Evolutionary conservation across 1,284 basidiomycete genomes (phyloP), one percentile per base, ranked within the genome.

Genomic region (Puccinia hordei): DNA sequence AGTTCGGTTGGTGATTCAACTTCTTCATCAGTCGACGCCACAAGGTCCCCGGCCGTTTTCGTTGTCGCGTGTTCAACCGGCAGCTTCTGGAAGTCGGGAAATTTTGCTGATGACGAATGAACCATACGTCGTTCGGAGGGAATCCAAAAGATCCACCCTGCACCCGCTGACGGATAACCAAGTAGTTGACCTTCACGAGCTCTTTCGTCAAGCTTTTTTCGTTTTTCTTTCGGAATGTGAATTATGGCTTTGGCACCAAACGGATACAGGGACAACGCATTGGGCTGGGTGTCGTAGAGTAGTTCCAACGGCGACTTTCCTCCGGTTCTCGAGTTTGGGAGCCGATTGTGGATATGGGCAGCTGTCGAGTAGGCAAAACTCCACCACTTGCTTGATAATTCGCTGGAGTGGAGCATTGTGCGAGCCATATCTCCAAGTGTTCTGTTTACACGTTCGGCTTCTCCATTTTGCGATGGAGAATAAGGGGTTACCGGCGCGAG

Each of bases 81-180:
- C 5, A 73, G 35, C 2, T 15, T 3, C n/a, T 73, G 30, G 19
- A 57, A 73, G 1, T 55, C 73, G 0, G 73, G 57, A 22, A 74
- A 74, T 17, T 4, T 53, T 2, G 38, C 73, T 22, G 55, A 61
- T 22, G 73, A 17, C 13, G 73, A 59, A 22, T 74, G 55, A 2
- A 74, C n/a, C 9, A 74, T 33, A 1, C 57, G 44, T 35, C 15
- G 15, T 12, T 55, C 51, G 0, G 27, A 27, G 5, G 49, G 55
- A 13, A n/a, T 2, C 51, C 55, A 80, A 30, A 80, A 80, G 2
- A 80, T 30, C 68, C 68, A 72, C 2, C 77, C 77, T 30, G 49
- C 38, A 12, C 69, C 69, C 0, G 38, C 33, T 22, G 19, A 10
- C 8, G 55, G 46, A 24, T 69, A 71, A 10, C 51, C 35, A 5